Percentiles rank a stretch among this genome's conserved stretches.
Conservation (phyloP, 106 monocot genomes). For the Posidonia australis region DNA sequence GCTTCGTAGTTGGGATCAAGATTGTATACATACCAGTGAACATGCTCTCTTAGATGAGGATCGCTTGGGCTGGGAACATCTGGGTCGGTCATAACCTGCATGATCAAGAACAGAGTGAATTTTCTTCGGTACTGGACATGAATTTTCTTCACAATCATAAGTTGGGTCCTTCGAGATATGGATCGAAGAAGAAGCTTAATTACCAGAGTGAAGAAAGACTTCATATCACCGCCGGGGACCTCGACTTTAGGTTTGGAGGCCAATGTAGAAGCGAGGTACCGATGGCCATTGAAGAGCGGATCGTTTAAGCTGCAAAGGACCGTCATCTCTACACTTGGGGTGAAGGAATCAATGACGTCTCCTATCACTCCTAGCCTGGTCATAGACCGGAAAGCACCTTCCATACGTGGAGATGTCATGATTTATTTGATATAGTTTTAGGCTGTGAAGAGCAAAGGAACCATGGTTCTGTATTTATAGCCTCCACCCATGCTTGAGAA, state of each 20-base stretch:
- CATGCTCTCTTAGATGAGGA: slow-evolving; percentile 77
- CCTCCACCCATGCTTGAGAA: too few species aligned
- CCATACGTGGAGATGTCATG: too few species aligned
- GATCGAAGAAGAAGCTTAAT: not conserved
- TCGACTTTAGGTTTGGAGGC: slow-evolving; percentile 46
- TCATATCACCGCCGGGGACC: slow-evolving; percentile 69
- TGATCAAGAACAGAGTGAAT: too few species aligned
- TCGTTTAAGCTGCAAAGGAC: slow-evolving; percentile 67
- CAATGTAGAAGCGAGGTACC: slow-evolving; percentile 60
- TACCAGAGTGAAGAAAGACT: slow-evolving; percentile 79
- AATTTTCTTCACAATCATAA: not conserved
- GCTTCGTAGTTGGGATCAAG: not conserved
- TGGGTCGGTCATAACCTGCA: slow-evolving; percentile 73
- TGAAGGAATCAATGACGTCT: slow-evolving; percentile 60
- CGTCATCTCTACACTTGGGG: slow-evolving; percentile 49
- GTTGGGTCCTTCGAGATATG: not conserved
- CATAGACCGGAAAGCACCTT: too few species aligned
- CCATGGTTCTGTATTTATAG: too few species aligned
- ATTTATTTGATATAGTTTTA: too few species aligned
- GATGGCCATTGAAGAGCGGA: slow-evolving; percentile 69
- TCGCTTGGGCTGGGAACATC: slow-evolving; percentile 88
- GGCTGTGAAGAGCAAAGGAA: too few species aligned
- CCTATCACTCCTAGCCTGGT: slow-evolving; percentile 90
- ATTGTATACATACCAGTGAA: slow-evolving; percentile 49
- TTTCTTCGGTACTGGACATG: not conserved